These are phyloP conservation scores for Apiotrichum porosum DNA, from an alignment of 1,284 basidiomycete species.

Conservation along the genomic window DNA sequence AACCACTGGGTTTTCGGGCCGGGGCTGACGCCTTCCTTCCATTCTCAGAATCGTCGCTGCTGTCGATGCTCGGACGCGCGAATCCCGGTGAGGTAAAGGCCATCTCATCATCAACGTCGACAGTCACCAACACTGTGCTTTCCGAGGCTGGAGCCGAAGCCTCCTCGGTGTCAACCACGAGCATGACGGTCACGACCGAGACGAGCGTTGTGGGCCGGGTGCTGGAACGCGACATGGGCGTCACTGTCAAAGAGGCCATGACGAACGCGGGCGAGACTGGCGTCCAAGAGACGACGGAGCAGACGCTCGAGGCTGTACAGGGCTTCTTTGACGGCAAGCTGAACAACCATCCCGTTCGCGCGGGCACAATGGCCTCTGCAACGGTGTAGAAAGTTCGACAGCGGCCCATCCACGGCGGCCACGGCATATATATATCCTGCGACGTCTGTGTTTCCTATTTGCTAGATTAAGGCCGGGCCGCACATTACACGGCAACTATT, in stretches of 20 bases:
- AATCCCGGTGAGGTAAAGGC: not conserved
- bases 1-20: no score
- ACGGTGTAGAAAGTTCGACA: no score
- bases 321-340: conserved; percentile 14
- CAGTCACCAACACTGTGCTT: not conserved
- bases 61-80: conserved; percentile 1
- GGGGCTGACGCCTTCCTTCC: no score
- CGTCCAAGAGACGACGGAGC: conserved; percentile 30
- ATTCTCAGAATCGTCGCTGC: conserved; percentile 1
- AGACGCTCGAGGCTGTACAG: conserved; percentile 27
- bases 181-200: conserved; percentile 17
- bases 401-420: no score
- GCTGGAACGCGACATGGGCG: conserved; percentile 31
- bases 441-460: no score
- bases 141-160: conserved; percentile 6
- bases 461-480: no score
- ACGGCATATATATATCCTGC: no score
- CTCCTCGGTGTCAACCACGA: conserved; percentile 17
- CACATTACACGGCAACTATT: no score
- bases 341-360: no score
- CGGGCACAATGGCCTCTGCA: no score
- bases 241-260: conserved; percentile 33
- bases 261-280: conserved; percentile 42
- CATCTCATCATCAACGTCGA: conserved; percentile 9
- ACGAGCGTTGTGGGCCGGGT: conserved; percentile 22